These are phyloP conservation scores for Bimuria novae-zelandiae DNA, from an alignment of 2,329 filamentous ascomycete species.

Conservation along the genomic window DNA sequence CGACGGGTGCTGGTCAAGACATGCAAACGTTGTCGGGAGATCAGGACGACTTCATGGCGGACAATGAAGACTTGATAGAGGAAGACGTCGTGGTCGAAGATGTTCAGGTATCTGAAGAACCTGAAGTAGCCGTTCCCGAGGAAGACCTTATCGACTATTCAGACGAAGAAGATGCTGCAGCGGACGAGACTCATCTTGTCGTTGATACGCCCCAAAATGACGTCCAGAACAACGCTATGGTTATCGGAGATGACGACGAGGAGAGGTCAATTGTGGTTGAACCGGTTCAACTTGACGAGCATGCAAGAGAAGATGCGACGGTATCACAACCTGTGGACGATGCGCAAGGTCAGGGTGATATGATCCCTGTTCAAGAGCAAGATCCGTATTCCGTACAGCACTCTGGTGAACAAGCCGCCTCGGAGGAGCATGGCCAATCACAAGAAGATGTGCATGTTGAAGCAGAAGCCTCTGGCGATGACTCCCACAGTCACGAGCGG, in stretches of 20 bases:
- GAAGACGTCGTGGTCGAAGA: constrained; percentile 28
- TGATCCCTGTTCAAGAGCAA: neutral
- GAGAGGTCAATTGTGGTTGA: neutral
- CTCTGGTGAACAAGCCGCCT: neutral
- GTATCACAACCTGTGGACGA: neutral
- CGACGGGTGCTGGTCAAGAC: constrained; percentile 29
- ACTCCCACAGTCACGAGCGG: neutral
- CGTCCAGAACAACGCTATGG: constrained; percentile 1
- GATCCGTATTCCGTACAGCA: neutral
- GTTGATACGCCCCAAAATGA: constrained; percentile 8
- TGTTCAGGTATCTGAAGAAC: constrained; percentile 3
- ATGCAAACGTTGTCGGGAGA: constrained; percentile 21
- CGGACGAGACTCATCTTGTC: neutral
- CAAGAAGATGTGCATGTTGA: neutral
- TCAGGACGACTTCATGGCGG: constrained; percentile 46
- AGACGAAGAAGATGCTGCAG: constrained; percentile 33
- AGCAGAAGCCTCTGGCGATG: neutral
- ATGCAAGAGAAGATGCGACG: neutral
- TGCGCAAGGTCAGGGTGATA: neutral
- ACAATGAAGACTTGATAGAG: constrained; percentile 39
- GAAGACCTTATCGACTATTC: constrained; percentile 43
- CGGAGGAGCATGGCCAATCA: neutral
- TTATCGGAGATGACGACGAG: constrained; percentile 1
- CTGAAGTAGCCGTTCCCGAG: constrained; percentile 20
- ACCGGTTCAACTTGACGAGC: neutral